These are phyloP conservation scores for Radiomyces spectabilis DNA, from an alignment of 192 early-diverging fungal species.

Conservation along the genomic window DNA sequence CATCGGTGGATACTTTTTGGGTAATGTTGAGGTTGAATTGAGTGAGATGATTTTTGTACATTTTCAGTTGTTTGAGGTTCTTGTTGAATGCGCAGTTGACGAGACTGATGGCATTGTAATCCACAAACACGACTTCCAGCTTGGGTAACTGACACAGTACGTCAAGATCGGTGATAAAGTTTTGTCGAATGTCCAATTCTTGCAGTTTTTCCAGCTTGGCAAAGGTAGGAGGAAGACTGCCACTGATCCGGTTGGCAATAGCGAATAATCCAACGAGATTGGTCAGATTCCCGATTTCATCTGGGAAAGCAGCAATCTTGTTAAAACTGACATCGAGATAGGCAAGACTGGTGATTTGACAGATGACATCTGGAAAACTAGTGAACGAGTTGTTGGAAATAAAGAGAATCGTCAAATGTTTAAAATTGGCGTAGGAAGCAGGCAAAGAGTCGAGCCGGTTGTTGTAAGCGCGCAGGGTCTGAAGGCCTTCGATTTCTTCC, in stretches of 20 bases:
- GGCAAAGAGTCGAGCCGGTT: conserved; percentile 73
- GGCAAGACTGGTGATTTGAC: conserved; percentile 46
- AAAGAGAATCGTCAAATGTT: conserved; percentile 53
- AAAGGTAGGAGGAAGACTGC: conserved; percentile 58
- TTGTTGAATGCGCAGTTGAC: conserved; percentile 54
- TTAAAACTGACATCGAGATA: conserved; percentile 81
- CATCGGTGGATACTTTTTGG: too few relatives aligned
- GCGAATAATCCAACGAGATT: conserved; percentile 53
- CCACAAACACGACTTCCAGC: conserved; percentile 58
- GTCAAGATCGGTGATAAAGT: conserved; percentile 63
- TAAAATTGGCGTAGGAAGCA: conserved; percentile 48
- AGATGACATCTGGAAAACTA: conserved; percentile 58
- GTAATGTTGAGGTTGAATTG: conserved; percentile 51
- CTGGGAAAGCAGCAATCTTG: conserved; percentile 66
- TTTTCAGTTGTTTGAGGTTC: conserved; percentile 44
- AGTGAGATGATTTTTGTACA: conserved; percentile 65
- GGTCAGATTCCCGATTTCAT: conserved; percentile 58
- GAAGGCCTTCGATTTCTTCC: conserved; percentile 48
- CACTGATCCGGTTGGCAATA: conserved; percentile 72
- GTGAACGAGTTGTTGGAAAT: conserved; percentile 78
- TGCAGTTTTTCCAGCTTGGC: conserved; percentile 47
- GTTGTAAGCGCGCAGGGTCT: conserved; percentile 57
- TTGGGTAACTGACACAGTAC: conserved; percentile 45
- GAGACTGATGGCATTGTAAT: conserved; percentile 63
- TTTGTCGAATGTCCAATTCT: conserved; percentile 78